Conservation (phyloP, 371 early-diverging fungal species). For the Rhizomucor pusillus region DNA sequence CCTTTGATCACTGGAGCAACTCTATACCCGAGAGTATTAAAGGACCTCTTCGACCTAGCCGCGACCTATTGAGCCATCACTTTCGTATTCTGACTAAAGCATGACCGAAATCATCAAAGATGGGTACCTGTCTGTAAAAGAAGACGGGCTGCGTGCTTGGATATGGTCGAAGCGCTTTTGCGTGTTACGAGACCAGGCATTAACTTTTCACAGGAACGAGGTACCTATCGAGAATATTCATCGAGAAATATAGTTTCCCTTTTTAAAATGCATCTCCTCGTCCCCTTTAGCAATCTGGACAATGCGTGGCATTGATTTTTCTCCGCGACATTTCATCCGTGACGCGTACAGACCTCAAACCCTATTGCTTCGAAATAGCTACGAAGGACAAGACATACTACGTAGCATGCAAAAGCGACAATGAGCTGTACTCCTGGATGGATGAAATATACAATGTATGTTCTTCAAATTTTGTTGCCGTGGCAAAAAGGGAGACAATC, state of each 20-base stretch:
- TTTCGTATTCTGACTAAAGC: no score
- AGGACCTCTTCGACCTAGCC: no score
- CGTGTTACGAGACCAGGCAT: constrained; percentile 74
- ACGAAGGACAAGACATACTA: constrained; percentile 89
- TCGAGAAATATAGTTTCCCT: no score
- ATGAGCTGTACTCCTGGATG: constrained; percentile 97
- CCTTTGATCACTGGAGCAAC: no score
- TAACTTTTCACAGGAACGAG: constrained; percentile 84
- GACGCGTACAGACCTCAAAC: constrained; percentile 81
- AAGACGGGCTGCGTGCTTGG: constrained; percentile 73
- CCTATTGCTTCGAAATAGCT: constrained; percentile 89
- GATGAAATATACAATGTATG: constrained; percentile 89
- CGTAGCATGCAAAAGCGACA: constrained; percentile 90
- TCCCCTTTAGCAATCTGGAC: constrained; percentile 36
- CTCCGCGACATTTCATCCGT: constrained; percentile 88
- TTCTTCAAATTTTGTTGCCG: no score
- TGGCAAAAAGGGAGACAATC: no score
- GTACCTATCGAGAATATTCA: constrained; percentile 35
- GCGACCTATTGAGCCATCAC: no score
- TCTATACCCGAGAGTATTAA: no score
- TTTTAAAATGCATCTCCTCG: no score
- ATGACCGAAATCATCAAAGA: constrained; percentile 56
- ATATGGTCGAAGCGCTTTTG: constrained; percentile 87
- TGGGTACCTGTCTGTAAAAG: constrained; percentile 70
- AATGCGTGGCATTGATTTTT: constrained; percentile 77